phyloP scores from a whole-genome alignment of 2,329 filamentous ascomycete genomes.

The Aspergillus sp. region DNA sequence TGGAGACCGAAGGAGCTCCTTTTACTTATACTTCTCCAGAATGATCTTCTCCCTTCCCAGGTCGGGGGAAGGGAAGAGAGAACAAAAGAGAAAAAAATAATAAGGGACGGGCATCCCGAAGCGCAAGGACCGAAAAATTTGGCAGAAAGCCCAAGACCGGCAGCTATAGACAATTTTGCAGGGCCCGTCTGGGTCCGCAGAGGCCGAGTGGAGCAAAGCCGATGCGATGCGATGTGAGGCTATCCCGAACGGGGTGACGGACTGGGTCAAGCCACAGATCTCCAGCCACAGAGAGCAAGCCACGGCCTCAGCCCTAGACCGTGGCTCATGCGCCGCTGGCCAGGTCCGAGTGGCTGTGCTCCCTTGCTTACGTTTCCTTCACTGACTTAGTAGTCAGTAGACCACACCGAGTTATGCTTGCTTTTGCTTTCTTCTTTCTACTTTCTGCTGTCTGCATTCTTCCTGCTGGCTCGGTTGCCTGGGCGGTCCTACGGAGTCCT shows the following conservation, averaged over 20 bases:
- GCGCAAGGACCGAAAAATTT: not conserved
- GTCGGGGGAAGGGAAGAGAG: not conserved
- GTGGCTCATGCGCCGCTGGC: not conserved
- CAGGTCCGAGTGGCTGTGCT: not conserved
- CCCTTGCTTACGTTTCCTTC: not conserved
- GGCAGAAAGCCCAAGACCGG: too few relatives aligned
- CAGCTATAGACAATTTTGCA: not conserved
- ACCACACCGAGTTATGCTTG: not conserved
- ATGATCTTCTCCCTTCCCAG: not conserved
- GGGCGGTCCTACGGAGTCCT: too few relatives aligned
- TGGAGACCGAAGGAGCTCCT: not conserved
- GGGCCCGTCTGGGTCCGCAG: not conserved
- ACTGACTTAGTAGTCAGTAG: not conserved
- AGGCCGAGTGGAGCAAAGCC: too few relatives aligned
- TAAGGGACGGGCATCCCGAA: not conserved
- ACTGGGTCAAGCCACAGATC: slow-evolving; percentile 19
- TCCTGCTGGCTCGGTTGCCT: too few relatives aligned
- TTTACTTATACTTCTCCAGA: not conserved
- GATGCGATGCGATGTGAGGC: slow-evolving; percentile 5
- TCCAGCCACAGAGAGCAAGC: slow-evolving; percentile 18
- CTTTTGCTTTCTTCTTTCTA: not conserved
- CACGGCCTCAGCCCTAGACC: slow-evolving; percentile 7
- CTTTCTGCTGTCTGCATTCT: not conserved
- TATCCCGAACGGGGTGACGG: slow-evolving; percentile 7
- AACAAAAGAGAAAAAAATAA: not conserved